Evolutionary conservation across 2,329 filamentous ascomycete species (phyloP).

Genomic region (Dendrostoma leiphaemia): DNA sequence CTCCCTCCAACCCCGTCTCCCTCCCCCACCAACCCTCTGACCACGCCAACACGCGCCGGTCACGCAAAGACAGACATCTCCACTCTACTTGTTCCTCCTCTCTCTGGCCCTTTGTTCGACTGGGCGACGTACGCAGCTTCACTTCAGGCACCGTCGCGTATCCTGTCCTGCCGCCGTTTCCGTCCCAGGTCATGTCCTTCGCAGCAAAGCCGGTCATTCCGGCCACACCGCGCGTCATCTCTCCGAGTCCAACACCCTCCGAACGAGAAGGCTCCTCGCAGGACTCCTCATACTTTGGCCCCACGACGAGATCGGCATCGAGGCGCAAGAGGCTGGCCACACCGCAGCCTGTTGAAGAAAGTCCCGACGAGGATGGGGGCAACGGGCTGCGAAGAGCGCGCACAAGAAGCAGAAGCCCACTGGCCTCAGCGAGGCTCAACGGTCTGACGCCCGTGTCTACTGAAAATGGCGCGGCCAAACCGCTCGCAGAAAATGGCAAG

Average conservation of each 20-base stretch:
- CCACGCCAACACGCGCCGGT: conserved; percentile 31
- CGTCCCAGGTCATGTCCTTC: conserved; percentile 48
- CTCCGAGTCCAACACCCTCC: conserved; percentile 76
- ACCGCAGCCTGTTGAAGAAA: conserved; percentile 60
- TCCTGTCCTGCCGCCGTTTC: conserved; percentile 60
- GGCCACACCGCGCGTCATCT: conserved; percentile 82
- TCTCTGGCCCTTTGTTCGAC: conserved; percentile 30
- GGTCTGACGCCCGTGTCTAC: conserved; percentile 52
- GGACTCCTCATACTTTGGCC: conserved; percentile 63
- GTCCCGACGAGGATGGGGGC: conserved; percentile 46
- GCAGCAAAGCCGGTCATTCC: conserved; percentile 59
- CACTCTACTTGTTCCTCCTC: conserved; percentile 36
- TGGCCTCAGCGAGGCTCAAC: conserved; percentile 48
- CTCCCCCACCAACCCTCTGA: conserved; percentile 23
- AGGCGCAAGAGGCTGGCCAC: conserved; percentile 56
- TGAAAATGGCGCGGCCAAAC: conserved; percentile 24
- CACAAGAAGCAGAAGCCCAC: conserved; percentile 70
- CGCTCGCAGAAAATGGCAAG: conserved; percentile 28
- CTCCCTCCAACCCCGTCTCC: no score
- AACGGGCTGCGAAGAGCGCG: conserved; percentile 59
- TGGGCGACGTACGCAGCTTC: conserved; percentile 46
- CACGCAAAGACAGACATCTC: conserved; percentile 52
- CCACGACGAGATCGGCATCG: conserved; percentile 73
- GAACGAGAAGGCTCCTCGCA: conserved; percentile 52
- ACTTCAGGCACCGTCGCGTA: conserved; percentile 55